Percentiles rank a stretch among this genome's conserved stretches.
phyloP scores from a whole-genome alignment of 2,329 filamentous ascomycete species.

The Sporothrix inflata region DNA sequence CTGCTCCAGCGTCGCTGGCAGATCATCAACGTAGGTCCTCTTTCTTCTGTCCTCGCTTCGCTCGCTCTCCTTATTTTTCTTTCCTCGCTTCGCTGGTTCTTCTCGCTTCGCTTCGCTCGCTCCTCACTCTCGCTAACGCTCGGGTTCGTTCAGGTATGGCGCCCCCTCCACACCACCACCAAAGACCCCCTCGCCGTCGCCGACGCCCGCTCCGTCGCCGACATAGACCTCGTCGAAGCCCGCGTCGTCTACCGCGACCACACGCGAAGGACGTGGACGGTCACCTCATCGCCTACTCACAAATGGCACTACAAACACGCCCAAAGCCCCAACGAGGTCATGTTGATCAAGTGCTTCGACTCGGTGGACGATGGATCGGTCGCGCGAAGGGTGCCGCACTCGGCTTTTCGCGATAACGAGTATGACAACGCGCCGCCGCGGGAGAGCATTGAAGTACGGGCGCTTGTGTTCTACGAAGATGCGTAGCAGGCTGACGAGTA shows the following conservation, averaged over 20 bases:
- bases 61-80: background rate
- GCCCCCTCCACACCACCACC: conserved; percentile 52
- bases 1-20: conserved; percentile 33
- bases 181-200: conserved; percentile 50
- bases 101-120: background rate
- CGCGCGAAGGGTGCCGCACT: conserved; percentile 57
- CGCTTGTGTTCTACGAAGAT: conserved; percentile 52
- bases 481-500: background rate
- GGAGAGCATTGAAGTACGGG: conserved; percentile 61
- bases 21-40: conserved; percentile 33
- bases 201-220: conserved; percentile 44
- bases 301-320: conserved; percentile 59
- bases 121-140: conserved; percentile 34
- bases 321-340: conserved; percentile 55
- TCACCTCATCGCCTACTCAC: conserved; percentile 38
- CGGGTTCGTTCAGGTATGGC: conserved; percentile 44
- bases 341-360: conserved; percentile 64
- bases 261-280: conserved; percentile 45
- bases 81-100: background rate
- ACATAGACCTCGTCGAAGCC: conserved; percentile 46
- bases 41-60: background rate
- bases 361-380: conserved; percentile 47
- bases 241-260: conserved; percentile 43
- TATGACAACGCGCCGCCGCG: conserved; percentile 46
- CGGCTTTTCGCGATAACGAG: conserved; percentile 54